Percentiles rank a stretch among this genome's conserved stretches.
These are phyloP conservation scores for Cenococcum geophilum DNA, from an alignment of 495 filamentous ascomycete species.

Conservation along the genomic window DNA sequence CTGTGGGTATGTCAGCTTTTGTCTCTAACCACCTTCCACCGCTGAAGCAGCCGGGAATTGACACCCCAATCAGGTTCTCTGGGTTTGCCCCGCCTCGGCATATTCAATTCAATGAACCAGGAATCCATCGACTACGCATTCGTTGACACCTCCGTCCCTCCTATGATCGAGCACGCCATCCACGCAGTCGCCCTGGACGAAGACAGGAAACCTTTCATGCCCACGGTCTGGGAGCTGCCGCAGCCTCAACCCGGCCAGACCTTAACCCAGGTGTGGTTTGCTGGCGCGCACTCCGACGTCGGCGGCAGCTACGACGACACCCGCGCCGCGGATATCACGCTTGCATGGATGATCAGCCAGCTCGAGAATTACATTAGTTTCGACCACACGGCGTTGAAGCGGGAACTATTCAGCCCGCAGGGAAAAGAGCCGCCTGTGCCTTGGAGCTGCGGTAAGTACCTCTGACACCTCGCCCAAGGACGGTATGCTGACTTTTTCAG, in stretches of 20 bases:
- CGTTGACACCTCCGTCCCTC: neutral
- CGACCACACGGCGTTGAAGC: neutral
- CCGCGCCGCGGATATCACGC: neutral
- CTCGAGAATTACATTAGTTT: neutral
- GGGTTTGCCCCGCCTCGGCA: neutral
- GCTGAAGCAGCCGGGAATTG: neutral
- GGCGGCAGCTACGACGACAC: slow-evolving; percentile 17
- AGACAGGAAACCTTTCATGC: slow-evolving; percentile 16
- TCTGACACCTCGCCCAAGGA: neutral
- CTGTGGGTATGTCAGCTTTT: slow-evolving; percentile 16
- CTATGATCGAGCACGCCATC: slow-evolving; percentile 17
- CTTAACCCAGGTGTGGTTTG: slow-evolving; percentile 10
- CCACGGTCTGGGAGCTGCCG: slow-evolving; percentile 27
- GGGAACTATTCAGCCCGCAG: neutral
- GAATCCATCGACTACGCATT: slow-evolving; percentile 1
- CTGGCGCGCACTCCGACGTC: slow-evolving; percentile 4
- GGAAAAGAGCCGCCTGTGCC: neutral
- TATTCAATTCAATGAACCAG: neutral
- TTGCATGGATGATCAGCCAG: neutral
- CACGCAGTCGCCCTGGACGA: slow-evolving; percentile 13
- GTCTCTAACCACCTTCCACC: neutral
- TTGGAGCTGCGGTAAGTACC: neutral
- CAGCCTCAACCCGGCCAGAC: neutral
- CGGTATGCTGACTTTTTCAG: neutral
- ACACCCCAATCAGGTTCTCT: slow-evolving; percentile 2